Base-by-base conservation (phyloP, 805 yeast genomes). In the Saturnispora sekii region DNA sequence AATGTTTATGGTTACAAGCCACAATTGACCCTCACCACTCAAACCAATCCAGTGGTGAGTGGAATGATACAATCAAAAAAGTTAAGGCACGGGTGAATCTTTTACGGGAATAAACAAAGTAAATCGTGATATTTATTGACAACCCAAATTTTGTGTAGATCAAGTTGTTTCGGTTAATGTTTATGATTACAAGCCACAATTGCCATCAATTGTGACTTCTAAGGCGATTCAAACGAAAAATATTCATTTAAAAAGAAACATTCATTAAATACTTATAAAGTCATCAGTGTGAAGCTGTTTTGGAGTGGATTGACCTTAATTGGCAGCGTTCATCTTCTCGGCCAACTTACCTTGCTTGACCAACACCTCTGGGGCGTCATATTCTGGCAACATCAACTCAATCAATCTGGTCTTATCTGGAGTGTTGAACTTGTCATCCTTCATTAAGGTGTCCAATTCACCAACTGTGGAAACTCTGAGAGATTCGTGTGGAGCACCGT, bases 301-400 rank as follows among this genome's bases (percentile, higher is more conserved):
- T 6, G 26, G 8, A 21, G 8, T 21, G 26, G 26, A 5, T 21
- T 21, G 26, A 32, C 15, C 31, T 38, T 38, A 38, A 10, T 38
- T 26, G 26, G 44, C 51, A 10, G 61, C 48, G 41, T 64, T 65
- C 41, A 57, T 58, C 51, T 57, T 53, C 39, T 63, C 68, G 5
- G 68, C 60, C 45, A 79, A 66, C 63, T 78, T 71, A 46, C 84
- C 86, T 68, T 80, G 87, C 60, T 70, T 73, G 50, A 75, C 72
- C 66, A 84, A 74, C 60, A 75, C 73, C 46, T 65, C 66, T 54
- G 84, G 84, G 49, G 86, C 86, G 67, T 80, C 86, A 74, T 78
- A 72, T 53, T 70, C 75, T 54, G 76, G 81, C 54, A 81, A 66
- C 80, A 78, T 77, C 41, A 81, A 70, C 66, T 81, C 87, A 49